Conservation (phyloP, 1,139 yeast species). For the Yamadazyma diddensiae region DNA sequence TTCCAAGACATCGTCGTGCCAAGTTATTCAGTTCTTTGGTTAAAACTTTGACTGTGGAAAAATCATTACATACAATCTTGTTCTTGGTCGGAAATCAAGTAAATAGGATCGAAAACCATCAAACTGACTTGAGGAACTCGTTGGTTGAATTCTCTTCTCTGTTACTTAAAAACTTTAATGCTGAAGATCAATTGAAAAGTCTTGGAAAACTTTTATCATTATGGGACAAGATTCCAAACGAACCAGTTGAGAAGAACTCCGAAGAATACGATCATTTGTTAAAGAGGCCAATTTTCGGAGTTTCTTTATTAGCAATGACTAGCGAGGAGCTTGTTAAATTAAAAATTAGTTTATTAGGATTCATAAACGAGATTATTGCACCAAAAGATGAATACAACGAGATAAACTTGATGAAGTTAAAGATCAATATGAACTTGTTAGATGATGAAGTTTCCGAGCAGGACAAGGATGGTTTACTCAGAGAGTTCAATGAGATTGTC, state of each 20-base stretch:
- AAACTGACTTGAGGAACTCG: slow-evolving; percentile 61
- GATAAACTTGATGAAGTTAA: slow-evolving; percentile 48
- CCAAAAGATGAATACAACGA: slow-evolving; percentile 39
- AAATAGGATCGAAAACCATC: slow-evolving; percentile 46
- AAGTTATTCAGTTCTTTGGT: slow-evolving; percentile 77
- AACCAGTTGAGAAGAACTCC: slow-evolving; percentile 36
- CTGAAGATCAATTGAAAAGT: slow-evolving; percentile 66
- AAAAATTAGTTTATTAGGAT: slow-evolving; percentile 24
- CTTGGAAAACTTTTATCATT: slow-evolving; percentile 52
- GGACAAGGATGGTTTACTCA: slow-evolving; percentile 30
- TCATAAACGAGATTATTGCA: slow-evolving; percentile 21
- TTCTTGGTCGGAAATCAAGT: slow-evolving; percentile 81
- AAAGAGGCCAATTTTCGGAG: slow-evolving; percentile 63
- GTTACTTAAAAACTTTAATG: slow-evolving; percentile 64
- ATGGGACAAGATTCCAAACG: slow-evolving; percentile 50
- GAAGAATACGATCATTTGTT: slow-evolving; percentile 37
- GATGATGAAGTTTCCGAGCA: slow-evolving; percentile 38
- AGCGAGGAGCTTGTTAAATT: slow-evolving; percentile 48
- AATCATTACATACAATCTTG: slow-evolving; percentile 68
- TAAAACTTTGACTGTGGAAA: slow-evolving; percentile 67
- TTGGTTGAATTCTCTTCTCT: slow-evolving; percentile 69
- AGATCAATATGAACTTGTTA: slow-evolving; percentile 54
- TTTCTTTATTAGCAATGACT: slow-evolving; percentile 51
- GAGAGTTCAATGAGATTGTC: slow-evolving; percentile 42
- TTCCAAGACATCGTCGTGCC: slow-evolving; percentile 94